Conservation (phyloP, 805 yeast genomes). For the Zygoascus biomembranicola region DNA sequence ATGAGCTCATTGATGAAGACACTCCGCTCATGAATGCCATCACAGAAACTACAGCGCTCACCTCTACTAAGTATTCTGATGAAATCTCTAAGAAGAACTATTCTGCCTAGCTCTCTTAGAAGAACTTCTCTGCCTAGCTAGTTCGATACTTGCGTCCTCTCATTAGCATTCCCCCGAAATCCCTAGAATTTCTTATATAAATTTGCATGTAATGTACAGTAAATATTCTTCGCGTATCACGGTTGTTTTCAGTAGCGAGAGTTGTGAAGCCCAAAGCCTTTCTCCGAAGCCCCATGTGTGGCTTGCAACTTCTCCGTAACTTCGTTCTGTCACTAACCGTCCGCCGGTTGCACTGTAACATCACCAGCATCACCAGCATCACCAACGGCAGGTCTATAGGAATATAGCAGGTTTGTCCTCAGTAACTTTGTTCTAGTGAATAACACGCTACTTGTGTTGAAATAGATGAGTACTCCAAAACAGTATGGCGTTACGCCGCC, state of each 20-base stretch:
- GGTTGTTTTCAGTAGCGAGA: too few species aligned
- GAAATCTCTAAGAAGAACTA: neutral
- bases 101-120: too few species aligned
- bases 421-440: too few species aligned
- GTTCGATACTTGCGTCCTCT: neutral
- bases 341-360: too few species aligned
- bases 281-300: too few species aligned
- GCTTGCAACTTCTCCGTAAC: too few species aligned
- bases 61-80: neutral
- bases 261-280: too few species aligned
- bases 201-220: neutral
- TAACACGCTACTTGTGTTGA: too few species aligned
- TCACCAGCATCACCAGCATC: too few species aligned
- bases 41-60: neutral
- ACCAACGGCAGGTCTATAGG: too few species aligned
- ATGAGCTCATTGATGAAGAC: neutral
- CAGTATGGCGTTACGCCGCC: constrained; percentile 74
- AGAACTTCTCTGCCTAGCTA: neutral
- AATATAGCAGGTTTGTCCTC: too few species aligned
- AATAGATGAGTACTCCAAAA: constrained; percentile 7
- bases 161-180: neutral
- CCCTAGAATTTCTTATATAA: neutral
- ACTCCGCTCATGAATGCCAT: neutral
- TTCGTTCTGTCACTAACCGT: too few species aligned
- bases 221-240: neutral